Evolutionary conservation across 345 rosid genomes (phyloP), one percentile per base, ranked within the genome.

Genomic region (Brassica rapa): DNA sequence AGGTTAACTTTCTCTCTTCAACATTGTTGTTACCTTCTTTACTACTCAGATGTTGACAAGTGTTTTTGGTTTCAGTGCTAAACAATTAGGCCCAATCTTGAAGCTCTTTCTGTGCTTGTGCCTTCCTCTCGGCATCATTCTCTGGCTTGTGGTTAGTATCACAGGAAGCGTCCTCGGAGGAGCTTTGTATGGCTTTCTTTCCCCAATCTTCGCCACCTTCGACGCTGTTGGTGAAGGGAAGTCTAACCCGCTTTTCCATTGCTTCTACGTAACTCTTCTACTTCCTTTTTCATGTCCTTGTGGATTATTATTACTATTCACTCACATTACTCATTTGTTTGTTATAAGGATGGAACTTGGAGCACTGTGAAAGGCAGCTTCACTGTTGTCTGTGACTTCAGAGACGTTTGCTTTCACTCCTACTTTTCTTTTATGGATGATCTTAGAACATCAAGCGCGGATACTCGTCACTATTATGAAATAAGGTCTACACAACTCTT

Each of bases 281-380:
- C 8, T 62, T 27, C 16, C 10, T 29, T 62, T 35, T 63, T 32
- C 66, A 29, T 62, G 23, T 62, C 37, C 11, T 12, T 60, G 39
- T 0, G 12, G 27, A 51, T 67, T 43, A 51, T 67, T 43, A 39
- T 39, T 14, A 11, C 24, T 25, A 4, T 4, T 35, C 1, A 39
- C 6, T 71, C 53, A 19, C 68, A 12, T 30, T 60, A 21, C 62
- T 62, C 16, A 30, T 5, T 15, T 74, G 75, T 85, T 29, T n/a
- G n/a, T n/a, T n/a, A n/a, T 84, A 95, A 95, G 99, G 97, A 93
- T 83, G 98, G 97, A 68, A 95, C 98, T 43, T 86, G 90, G 94
- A 84, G 88, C 79, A 86, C 93, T 24, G 68, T 93, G 57, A 60
- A 83, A 75, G 83, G 86, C 8, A 82, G 92, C 84, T 86, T 83